A percentile compares a stretch with the other conserved stretches of the same genome.
phyloP scores from a whole-genome alignment of 2,329 filamentous ascomycete genomes.

The Colletotrichum sp. region DNA sequence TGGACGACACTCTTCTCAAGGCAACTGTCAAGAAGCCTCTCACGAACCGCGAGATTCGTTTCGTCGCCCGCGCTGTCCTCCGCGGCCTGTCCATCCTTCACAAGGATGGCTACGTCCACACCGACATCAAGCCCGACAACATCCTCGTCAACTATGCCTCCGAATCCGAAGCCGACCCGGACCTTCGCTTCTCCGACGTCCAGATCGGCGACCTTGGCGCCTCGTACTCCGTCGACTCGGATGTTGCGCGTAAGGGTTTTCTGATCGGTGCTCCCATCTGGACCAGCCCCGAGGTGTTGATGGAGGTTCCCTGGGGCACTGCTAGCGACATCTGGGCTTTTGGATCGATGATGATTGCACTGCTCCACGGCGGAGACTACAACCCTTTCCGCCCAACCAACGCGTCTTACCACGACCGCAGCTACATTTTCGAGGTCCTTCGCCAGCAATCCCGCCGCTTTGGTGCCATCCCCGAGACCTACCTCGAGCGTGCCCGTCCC shows the following conservation, averaged over 20 bases:
- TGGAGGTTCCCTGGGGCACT: slow-evolving; percentile 47
- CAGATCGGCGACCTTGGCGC: slow-evolving; percentile 17
- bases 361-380: slow-evolving; percentile 17
- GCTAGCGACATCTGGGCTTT: slow-evolving; percentile 86
- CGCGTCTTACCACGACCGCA: slow-evolving; percentile 15
- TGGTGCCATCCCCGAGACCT: slow-evolving; percentile 13
- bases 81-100: slow-evolving; percentile 14
- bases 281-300: slow-evolving; percentile 15
- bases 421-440: slow-evolving; percentile 18
- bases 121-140: slow-evolving; percentile 18
- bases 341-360: slow-evolving; percentile 62
- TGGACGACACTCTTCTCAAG: slow-evolving; percentile 17
- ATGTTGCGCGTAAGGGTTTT: slow-evolving; percentile 14
- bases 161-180: slow-evolving; percentile 9
- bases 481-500: slow-evolving; percentile 12
- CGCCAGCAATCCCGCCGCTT: slow-evolving; percentile 17
- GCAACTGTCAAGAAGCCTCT: slow-evolving; percentile 18
- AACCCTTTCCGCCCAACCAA: slow-evolving; percentile 17
- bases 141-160: slow-evolving; percentile 18
- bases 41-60: slow-evolving; percentile 18
- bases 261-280: slow-evolving; percentile 17
- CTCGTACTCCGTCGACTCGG: slow-evolving; percentile 14
- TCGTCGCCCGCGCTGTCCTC: slow-evolving; percentile 17
- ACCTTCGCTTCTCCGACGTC: slow-evolving; percentile 16
- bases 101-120: slow-evolving; percentile 17